Evolutionary conservation across 805 yeast genomes (phyloP), one percentile per base, ranked within the genome.

Genomic region (Zygosaccharomyces pseudorouxii): DNA sequence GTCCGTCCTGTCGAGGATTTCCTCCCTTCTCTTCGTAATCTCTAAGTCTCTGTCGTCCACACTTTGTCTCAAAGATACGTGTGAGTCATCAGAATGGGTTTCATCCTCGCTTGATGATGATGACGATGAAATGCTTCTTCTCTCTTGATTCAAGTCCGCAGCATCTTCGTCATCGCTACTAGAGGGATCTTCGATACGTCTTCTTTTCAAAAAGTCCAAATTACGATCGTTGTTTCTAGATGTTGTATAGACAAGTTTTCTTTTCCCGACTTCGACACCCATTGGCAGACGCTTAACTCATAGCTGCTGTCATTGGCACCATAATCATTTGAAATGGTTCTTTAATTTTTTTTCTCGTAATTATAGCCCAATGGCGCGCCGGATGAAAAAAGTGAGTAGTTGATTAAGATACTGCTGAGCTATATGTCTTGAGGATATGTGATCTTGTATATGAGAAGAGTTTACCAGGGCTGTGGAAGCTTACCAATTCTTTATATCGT

Each of bases 181-280:
- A 6, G 31, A 45, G 11, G 46, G 28, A 25, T 37, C 44, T 10
- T 42, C 46, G 6, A 23, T 28, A 23, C 47, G 45, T 36, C 52
- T 45, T 27, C 52, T 45, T 14, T 49, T 49, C 18, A 45, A 25
- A n/a, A 42, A 41, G 10, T 42, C 41, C 33, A 43, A 37, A 19
- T 49, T 49, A 25, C 23, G 40, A 23, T 49, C 52, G n/a, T 23
- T 10, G 16, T 38, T 38, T 14, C 38, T 29, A 18, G 42, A 37
- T 10, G 49, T 49, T 16, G 45, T 36, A 42, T 49, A 49, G 19
- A 49, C 52, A 25, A 49, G 25, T 39, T 42, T 46, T 33, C 46
- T 42, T 38, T 45, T 38, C 33, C 44, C 44, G 12, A 29, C 33
- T 11, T 12, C 18, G 7, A 25, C 22, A 16, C 44, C 44, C 44